Evolutionary conservation across 768 basidiomycete species (phyloP).

Genomic region (Tulasnella sp.): DNA sequence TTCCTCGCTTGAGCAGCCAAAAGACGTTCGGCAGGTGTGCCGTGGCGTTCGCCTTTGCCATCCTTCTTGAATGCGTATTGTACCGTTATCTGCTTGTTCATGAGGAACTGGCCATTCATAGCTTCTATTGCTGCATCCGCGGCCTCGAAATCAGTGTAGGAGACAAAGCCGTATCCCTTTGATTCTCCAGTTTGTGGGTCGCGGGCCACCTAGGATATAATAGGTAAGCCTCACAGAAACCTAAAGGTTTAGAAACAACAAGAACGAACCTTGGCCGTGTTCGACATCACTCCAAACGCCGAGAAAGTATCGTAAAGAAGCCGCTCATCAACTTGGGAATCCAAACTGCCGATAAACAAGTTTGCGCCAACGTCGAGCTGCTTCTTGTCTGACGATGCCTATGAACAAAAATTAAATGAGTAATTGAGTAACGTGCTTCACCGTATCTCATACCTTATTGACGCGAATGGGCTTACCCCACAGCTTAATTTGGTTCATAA

Average conservation of each 20-base stretch:
- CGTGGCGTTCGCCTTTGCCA: conserved; percentile 95
- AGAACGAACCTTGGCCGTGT: conserved; percentile 68
- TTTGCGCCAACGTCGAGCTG: conserved; percentile 98
- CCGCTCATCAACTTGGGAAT: conserved; percentile 91
- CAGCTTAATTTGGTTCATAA: conserved; percentile 99
- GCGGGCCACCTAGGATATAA: conserved; percentile 69
- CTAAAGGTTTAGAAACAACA: neutral
- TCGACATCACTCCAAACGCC: conserved; percentile 88
- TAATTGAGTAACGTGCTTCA: conserved; percentile 22
- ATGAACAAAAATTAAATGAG: conserved; percentile 9
- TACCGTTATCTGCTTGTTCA: conserved; percentile 96
- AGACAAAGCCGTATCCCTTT: conserved; percentile 96
- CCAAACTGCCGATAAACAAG: conserved; percentile 90
- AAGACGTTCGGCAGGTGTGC: conserved; percentile 91
- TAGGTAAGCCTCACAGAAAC: neutral
- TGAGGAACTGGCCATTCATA: conserved; percentile 95
- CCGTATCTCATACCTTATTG: conserved; percentile 69
- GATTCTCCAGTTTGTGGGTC: conserved; percentile 77
- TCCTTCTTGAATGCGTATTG: conserved; percentile 99
- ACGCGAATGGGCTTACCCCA: conserved; percentile 99
- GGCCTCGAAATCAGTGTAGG: conserved; percentile 95
- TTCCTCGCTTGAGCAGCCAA: conserved; percentile 93
- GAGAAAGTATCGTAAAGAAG: conserved; percentile 91
- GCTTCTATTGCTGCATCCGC: conserved; percentile 93
- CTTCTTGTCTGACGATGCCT: conserved; percentile 98